Percentiles rank a stretch among this genome's conserved stretches.
phyloP scores from a whole-genome alignment of 805 yeast species.

The Peterozyma toletana region DNA sequence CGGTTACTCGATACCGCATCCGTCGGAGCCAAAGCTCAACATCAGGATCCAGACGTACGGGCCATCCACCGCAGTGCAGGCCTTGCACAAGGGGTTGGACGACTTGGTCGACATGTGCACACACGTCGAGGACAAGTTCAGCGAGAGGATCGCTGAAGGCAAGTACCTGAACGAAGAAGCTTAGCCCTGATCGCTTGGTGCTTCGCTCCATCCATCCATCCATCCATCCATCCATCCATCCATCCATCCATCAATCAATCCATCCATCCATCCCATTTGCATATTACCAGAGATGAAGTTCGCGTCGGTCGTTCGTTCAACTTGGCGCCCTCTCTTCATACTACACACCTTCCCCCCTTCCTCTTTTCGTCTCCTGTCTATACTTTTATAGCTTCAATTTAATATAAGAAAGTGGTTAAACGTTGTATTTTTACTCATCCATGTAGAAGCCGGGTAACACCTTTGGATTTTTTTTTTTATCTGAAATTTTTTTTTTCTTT shows the following conservation, averaged over 20 bases:
- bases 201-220: not conserved
- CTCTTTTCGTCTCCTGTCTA: too few relatives aligned
- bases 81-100: conserved; percentile 83
- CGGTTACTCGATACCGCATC: conserved; percentile 98
- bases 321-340: too few relatives aligned
- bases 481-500: conserved; percentile 2
- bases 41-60: conserved; percentile 93
- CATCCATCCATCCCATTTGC: not conserved
- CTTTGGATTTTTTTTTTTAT: conserved; percentile 1
- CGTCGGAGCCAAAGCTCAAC: conserved; percentile 85
- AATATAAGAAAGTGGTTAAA: too few relatives aligned
- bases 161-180: conserved; percentile 45
- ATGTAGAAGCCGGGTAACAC: conserved; percentile 8
- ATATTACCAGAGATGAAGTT: too few relatives aligned
- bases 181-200: conserved; percentile 18
- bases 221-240: not conserved
- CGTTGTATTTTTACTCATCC: not conserved
- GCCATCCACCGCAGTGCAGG: conserved; percentile 79
- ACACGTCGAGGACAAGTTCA: conserved; percentile 73
- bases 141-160: conserved; percentile 56
- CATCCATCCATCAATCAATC: not conserved
- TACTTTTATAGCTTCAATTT: too few relatives aligned
- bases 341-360: too few relatives aligned
- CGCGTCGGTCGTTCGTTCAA: too few relatives aligned
- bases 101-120: conserved; percentile 79